phyloP scores from a whole-genome alignment of 2,329 filamentous ascomycete genomes.

The Teratosphaeria zuluensis region DNA sequence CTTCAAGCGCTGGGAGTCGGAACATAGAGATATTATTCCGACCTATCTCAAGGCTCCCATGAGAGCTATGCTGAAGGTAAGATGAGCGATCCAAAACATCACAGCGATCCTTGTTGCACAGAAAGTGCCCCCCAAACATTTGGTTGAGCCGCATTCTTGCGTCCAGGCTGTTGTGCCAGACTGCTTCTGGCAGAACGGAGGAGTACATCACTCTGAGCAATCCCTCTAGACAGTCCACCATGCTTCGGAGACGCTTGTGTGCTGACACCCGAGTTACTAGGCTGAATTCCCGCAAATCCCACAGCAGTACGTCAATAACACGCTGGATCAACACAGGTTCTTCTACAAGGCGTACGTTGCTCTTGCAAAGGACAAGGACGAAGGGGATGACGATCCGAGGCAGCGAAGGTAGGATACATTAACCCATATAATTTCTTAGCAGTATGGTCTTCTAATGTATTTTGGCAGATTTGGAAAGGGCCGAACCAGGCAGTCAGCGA shows the following conservation, averaged over 20 bases:
- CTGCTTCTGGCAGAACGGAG: too few relatives aligned
- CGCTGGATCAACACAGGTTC: conserved; percentile 21
- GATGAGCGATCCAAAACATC: background rate
- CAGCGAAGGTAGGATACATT: background rate
- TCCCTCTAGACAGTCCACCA: background rate
- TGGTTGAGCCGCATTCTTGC: too few relatives aligned
- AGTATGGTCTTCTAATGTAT: background rate
- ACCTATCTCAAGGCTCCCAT: conserved; percentile 10
- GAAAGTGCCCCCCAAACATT: too few relatives aligned
- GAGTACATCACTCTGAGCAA: too few relatives aligned
- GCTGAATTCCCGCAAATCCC: conserved; percentile 33
- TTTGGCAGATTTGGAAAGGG: conserved; percentile 8
- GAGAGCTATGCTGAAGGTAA: conserved; percentile 24
- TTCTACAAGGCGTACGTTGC: conserved; percentile 30
- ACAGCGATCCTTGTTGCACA: background rate
- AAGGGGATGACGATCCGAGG: conserved; percentile 3
- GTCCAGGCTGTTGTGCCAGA: too few relatives aligned
- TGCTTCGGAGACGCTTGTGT: background rate
- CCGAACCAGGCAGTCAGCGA: conserved; percentile 8
- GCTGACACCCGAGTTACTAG: background rate
- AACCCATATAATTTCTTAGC: background rate
- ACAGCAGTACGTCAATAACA: conserved; percentile 25
- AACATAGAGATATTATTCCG: conserved; percentile 10
- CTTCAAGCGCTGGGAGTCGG: conserved; percentile 13
- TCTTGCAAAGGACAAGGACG: conserved; percentile 20